Evolutionary conservation across 176 grass and related monocot species (phyloP), one percentile per base, ranked within the genome.

Genomic region (Zea mays): DNA sequence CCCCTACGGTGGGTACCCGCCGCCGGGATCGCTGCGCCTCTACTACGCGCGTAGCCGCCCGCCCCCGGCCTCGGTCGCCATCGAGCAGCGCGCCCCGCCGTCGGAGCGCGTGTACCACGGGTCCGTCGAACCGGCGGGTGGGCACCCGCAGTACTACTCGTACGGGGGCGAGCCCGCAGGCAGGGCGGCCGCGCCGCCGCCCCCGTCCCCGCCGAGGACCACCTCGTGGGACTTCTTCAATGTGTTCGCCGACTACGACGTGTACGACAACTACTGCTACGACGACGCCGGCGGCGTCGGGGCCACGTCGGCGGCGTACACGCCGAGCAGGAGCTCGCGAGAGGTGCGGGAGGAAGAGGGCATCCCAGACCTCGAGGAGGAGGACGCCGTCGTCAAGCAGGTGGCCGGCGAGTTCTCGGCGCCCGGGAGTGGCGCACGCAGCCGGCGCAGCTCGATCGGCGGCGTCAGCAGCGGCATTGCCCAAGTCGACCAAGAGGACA

Each of bases 211-310:
- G 59, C 96, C 96, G 15, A 87, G 81, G 70, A 49, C 85, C 1
- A 89, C 50, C 44, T 85, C 96, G 34, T 99, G 96, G 96, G 96
- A 99, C 70, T 92, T 95, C 58, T 84, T 99, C 55, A 99, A 99
- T 35, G 90, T 87, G 3, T 96, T 99, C 73, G 83, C 80, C 27
- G 57, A 65, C 62, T 90, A 88, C 56, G 74, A 92, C 8, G 84
- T 77, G 5, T 88, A 89, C 75, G 85, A 86, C 73, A 80, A 78
- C 65, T 75, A 70, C 52, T 89, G 76, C 4, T 86, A 87, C 78
- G 82, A 89, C 9, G 51, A 77, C 10, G 59, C 5, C 20, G 56
- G 37, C 7, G 65, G 57, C 0, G 58, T 20, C 1, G 27, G 56
- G 41, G 19, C 72, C 44, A 36, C 75, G 48, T 10, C 69, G 13